These are phyloP conservation scores for Thuja plicata DNA, from an alignment of 83 land plant species.

Conservation along the genomic window DNA sequence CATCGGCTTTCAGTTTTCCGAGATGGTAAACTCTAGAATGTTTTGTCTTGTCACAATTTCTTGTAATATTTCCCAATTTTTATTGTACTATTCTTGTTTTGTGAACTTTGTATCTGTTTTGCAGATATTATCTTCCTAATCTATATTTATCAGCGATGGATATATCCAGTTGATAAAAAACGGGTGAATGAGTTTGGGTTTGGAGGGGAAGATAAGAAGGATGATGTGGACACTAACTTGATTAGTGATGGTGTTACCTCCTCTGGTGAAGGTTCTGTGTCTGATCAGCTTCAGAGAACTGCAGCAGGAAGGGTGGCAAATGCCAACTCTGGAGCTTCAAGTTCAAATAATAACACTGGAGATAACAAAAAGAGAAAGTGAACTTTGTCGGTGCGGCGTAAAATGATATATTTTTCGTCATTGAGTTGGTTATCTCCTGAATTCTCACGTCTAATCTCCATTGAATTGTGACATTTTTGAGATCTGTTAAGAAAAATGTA, in stretches of 20 bases:
- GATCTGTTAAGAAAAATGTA: slow-evolving; percentile 11
- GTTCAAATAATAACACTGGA: background rate
- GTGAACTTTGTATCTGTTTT: slow-evolving; percentile 12
- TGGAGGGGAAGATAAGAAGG: slow-evolving; percentile 67
- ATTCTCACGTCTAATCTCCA: background rate
- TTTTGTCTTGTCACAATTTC: background rate
- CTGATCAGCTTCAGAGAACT: slow-evolving; percentile 2
- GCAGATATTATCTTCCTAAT: slow-evolving; percentile 94
- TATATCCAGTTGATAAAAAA: slow-evolving; percentile 88
- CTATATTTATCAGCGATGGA: slow-evolving; percentile 94
- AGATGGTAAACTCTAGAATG: slow-evolving; percentile 62
- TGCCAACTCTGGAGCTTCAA: slow-evolving; percentile 6
- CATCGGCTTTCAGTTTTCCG: slow-evolving; percentile 98
- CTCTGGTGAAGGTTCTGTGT: background rate
- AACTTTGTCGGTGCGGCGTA: background rate
- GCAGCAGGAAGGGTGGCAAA: background rate
- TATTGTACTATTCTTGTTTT: background rate
- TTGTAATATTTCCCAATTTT: background rate
- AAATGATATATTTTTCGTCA: background rate
- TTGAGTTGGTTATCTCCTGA: background rate
- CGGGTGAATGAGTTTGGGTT: slow-evolving; percentile 98
- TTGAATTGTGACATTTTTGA: background rate
- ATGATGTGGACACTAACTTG: background rate
- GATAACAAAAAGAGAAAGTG: slow-evolving; percentile 12
- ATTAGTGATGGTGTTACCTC: background rate